Evolutionary conservation across 106 monocot species (phyloP).

Genomic region (Dioscorea zingiberensis): DNA sequence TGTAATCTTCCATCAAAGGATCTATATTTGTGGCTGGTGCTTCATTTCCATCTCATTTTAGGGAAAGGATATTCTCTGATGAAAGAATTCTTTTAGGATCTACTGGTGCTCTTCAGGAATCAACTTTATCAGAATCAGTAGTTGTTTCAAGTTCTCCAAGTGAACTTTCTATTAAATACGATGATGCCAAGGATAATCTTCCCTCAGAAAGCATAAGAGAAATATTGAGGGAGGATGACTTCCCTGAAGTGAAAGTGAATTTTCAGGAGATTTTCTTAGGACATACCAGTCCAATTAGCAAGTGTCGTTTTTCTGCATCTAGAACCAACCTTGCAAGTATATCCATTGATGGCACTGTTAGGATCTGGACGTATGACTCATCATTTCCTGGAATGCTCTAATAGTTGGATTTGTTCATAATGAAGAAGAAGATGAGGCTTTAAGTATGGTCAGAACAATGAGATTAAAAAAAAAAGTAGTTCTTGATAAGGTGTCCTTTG

Average conservation of each 20-base stretch:
- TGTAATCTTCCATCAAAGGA: constrained; percentile 11
- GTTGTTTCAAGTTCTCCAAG: constrained; percentile 17
- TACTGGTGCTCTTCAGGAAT: constrained; percentile 12
- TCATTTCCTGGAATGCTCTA: constrained; percentile 76
- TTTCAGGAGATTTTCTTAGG: constrained; percentile 99
- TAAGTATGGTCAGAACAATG: constrained; percentile 39
- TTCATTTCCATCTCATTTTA: not conserved
- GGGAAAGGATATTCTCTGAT: constrained; percentile 4
- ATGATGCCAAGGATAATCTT: constrained; percentile 7
- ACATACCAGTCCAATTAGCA: constrained; percentile 89
- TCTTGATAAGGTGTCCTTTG: constrained; percentile 48
- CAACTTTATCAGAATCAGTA: constrained; percentile 8
- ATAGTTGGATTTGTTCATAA: constrained; percentile 39
- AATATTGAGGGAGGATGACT: constrained; percentile 49
- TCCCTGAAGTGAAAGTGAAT: constrained; percentile 79
- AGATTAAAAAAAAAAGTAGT: constrained; percentile 12
- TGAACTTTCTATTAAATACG: constrained; percentile 18
- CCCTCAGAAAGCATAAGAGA: constrained; percentile 17
- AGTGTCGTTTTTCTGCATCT: constrained; percentile 90
- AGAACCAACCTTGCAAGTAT: constrained; percentile 90
- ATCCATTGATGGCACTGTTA: constrained; percentile 93
- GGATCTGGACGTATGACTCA: constrained; percentile 96
- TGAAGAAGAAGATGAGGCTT: constrained; percentile 31
- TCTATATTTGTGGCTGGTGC: constrained; percentile 5
- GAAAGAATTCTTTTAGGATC: constrained; percentile 20